A percentile compares a stretch with the other conserved stretches of the same genome.
Conservation (phyloP, 192 early-diverging fungal species). For the Coemansia sp. region DNA sequence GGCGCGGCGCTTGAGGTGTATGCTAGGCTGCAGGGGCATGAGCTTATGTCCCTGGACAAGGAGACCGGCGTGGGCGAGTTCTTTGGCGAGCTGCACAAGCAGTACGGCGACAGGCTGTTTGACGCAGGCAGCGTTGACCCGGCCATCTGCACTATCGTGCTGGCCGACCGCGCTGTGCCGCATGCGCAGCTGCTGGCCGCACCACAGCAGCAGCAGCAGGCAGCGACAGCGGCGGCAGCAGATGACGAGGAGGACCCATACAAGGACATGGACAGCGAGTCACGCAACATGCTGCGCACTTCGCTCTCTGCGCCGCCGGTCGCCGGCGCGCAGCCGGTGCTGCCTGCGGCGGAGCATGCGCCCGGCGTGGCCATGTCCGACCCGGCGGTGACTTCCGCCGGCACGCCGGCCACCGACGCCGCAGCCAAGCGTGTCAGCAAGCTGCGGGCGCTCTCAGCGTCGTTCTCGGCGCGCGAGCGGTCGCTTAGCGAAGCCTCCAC, state of each 20-base stretch:
- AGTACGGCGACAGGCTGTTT: constrained; percentile 1
- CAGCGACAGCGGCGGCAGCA: constrained; percentile 1
- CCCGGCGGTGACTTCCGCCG: not conserved
- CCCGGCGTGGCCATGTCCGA: not conserved
- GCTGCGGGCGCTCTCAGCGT: constrained; percentile 7
- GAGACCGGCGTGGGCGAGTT: constrained; percentile 18
- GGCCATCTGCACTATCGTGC: constrained; percentile 21
- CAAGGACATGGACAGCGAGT: constrained; percentile 15
- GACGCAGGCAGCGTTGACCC: constrained; percentile 20
- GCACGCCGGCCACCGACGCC: not conserved
- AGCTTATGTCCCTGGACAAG: constrained; percentile 20
- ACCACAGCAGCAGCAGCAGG: not conserved
- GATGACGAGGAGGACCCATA: constrained; percentile 38
- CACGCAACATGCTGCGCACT: constrained; percentile 35
- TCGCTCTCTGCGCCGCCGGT: constrained; percentile 33
- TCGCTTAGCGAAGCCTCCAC: not conserved
- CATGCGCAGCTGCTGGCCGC: constrained; percentile 16
- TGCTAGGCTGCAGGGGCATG: constrained; percentile 22
- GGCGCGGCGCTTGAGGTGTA: constrained; percentile 15
- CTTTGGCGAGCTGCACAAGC: constrained; percentile 25
- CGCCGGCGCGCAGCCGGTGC: constrained; percentile 18
- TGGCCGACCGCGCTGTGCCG: constrained; percentile 29
- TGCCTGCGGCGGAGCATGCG: not conserved
- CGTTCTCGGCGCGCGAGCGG: constrained; percentile 4
- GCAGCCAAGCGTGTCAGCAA: constrained; percentile 8